Base-by-base conservation (phyloP, 2,329 filamentous ascomycete genomes). In the Grosmannia huntii region DNA sequence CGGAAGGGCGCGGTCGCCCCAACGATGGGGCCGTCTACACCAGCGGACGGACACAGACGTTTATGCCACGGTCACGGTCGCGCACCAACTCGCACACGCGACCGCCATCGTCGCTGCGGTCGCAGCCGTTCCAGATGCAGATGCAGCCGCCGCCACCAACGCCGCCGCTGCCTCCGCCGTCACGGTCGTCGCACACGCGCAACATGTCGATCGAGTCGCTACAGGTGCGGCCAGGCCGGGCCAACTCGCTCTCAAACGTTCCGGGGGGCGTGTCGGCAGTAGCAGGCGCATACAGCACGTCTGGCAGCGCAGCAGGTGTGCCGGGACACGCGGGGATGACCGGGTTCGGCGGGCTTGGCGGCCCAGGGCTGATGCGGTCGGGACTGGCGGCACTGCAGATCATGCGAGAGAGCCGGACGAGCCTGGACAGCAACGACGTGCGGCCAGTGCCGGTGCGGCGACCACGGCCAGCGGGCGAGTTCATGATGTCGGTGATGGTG, bases 401-500 rank as follows among this genome's bases (percentile, higher is more conserved):
- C 16, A 55, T 60, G 55, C 57, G 59, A 9, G 60, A 62, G 55
- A 59, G 53, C 53, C 48, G 55, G 23, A 46, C 28, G 11, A 50
- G 50, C 49, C 12, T 53, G 48, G 38, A 86, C 87, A 50, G 50
- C 49, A 53, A 12, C 38, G 25, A n/a, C 10, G 21, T 19, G 23
- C 41, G 25, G 44, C 54, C 44, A 28, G 14, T 16, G 27, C 0
- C 72, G 77, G 11, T 27, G 10, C 72, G 75, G 1, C 70, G 75
- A 19, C 75, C 80, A 38, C 69, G 83, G 31, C 80, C 80, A 3
- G 75, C 75, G n/a, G 72, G 69, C 53, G 60, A 61, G 53, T 60
- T 61, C 36, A 10, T 49, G 28, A 56, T 56, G 55, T 55, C 60
- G 21, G 57, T 61, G 19, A 70, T 77, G 16, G 83, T 86, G n/a